Base-by-base conservation (phyloP, 108 stramenopile genomes). In the Cyclotella cryptica region DNA sequence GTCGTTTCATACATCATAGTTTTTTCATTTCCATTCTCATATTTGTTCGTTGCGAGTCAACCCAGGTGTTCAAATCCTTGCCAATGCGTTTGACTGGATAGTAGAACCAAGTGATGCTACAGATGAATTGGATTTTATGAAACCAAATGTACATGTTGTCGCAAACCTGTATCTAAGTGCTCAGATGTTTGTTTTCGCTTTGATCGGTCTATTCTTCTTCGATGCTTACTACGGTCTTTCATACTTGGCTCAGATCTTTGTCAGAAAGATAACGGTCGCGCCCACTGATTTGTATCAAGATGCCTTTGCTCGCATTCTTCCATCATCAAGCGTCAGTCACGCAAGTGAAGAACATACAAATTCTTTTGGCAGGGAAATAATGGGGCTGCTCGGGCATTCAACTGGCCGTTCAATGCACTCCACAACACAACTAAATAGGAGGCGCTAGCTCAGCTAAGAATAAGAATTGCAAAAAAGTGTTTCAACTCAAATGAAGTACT, bases 171-270 rank as follows among this genome's bases (percentile, higher is more conserved):
- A 66, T 26, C 82, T 88, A 28, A 81, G 82, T 40, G 3, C 85
- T 13, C 77, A 85, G 74, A 75, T 88, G 77, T 27, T 88, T 43
- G 52, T 80, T 24, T 72, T 83, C 28, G 53, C 52, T 19, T 9
- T 72, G 26, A 84, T 88, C 57, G 87, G 87, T 13, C 62, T 88
- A 43, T 72, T 88, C 62, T 84, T 80, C 71, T 85, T 85, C 68
- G 87, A 88, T 68, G 77, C 77, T 17, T 88, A 82, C 59, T 72
- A 83, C 67, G 87, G 87, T 2, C 54, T 88, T 39, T 75, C 78
- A 7, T 88, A 80, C 40, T 55, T 88, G 21, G 49, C 78, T 22
- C 59, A 67, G 18, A n/a, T 79, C 11, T 69, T 84, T 57, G 75
- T 84, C 6, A 63, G 57, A n/a, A 47, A 72, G 2, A 29, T 29